Conservation (phyloP, 192 early-diverging fungal genomes). For the Backusella mclennaniae region DNA sequence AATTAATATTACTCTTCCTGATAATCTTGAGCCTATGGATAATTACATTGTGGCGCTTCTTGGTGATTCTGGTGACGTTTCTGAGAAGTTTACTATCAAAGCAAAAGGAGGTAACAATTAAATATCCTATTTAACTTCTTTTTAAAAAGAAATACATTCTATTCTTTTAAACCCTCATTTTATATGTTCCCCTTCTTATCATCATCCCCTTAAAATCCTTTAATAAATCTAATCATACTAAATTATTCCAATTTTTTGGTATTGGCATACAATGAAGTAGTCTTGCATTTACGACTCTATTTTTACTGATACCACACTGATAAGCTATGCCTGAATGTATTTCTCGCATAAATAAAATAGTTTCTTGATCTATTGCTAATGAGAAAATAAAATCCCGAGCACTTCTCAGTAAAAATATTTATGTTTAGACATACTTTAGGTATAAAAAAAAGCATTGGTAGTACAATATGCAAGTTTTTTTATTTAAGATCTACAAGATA, state of each 20-base stretch:
- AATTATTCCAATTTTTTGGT: background rate
- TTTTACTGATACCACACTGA: too few relatives aligned
- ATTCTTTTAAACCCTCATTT: background rate
- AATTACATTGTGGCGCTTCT: constrained; percentile 17
- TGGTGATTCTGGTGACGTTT: constrained; percentile 21
- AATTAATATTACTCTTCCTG: constrained; percentile 11
- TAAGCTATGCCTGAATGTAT: background rate
- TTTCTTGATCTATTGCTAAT: background rate
- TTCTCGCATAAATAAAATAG: background rate
- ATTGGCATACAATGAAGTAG: background rate
- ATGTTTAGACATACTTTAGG: background rate
- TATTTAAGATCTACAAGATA: constrained; percentile 6
- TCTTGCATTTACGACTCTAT: too few relatives aligned
- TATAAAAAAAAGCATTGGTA: background rate
- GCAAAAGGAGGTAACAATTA: background rate
- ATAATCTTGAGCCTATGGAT: background rate
- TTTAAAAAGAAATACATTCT: background rate
- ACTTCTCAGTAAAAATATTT: background rate
- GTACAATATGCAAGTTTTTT: constrained; percentile 3
- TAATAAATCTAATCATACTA: background rate
- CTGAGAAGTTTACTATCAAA: constrained; percentile 15
- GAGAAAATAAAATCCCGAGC: background rate
- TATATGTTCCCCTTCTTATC: background rate
- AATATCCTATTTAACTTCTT: background rate
- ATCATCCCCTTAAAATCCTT: background rate